Evolutionary conservation across 78 protist genomes (phyloP).

Genomic region (Diacronema lutheri): DNA sequence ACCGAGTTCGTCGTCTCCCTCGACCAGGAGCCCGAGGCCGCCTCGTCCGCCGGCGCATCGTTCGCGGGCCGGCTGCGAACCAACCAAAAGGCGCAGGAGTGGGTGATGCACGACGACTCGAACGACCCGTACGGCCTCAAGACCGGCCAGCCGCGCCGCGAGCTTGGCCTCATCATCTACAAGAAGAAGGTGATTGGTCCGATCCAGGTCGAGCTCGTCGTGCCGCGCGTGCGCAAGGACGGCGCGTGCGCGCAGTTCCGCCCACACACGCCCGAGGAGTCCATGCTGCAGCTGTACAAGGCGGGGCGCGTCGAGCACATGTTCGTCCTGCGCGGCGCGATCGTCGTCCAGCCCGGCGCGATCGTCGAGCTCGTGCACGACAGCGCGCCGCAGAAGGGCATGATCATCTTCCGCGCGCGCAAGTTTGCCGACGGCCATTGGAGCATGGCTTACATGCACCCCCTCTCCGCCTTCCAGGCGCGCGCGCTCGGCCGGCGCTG

Average conservation of each 20-base stretch:
- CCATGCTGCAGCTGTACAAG: neutral
- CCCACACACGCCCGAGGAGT: neutral
- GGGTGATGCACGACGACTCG: neutral
- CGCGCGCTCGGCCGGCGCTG: too few relatives aligned
- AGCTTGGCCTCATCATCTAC: neutral
- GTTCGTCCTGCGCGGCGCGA: neutral
- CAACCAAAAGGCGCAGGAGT: neutral
- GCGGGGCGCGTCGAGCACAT: neutral
- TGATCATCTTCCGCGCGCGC: neutral
- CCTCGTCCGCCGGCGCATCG: neutral
- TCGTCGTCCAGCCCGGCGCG: neutral
- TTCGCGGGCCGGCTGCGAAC: neutral
- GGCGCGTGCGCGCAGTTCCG: slow-evolving; percentile 9
- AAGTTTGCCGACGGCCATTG: neutral
- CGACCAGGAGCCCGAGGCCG: neutral
- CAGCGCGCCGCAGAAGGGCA: neutral
- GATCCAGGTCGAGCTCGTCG: neutral
- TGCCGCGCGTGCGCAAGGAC: neutral
- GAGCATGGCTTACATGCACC: neutral
- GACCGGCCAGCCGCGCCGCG: neutral
- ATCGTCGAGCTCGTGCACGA: neutral
- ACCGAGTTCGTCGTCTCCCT: neutral
- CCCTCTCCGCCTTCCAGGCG: neutral
- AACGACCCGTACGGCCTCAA: slow-evolving; percentile 1
- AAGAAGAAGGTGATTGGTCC: neutral